These are phyloP conservation scores for Firmiana major DNA, from an alignment of 345 rosid genomes.

Conservation along the genomic window DNA sequence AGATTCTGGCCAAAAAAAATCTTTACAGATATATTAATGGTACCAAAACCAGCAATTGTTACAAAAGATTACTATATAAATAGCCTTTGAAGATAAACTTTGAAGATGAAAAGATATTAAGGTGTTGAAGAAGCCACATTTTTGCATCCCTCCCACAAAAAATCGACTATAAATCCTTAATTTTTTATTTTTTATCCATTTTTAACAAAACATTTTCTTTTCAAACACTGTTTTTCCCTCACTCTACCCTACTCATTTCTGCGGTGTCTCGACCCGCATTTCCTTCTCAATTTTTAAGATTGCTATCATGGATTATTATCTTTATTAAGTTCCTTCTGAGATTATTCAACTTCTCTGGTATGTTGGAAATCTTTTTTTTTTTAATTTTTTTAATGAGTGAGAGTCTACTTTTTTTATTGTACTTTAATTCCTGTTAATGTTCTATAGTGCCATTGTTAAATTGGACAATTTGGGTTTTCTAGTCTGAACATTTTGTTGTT, in stretches of 20 bases:
- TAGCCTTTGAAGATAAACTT: not conserved
- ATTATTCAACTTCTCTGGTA: constrained; percentile 1
- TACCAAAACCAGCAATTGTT: not conserved
- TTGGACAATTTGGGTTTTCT: constrained; percentile 3
- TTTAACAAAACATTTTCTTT: constrained; percentile 1
- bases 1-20: not conserved
- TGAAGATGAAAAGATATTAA: not conserved
- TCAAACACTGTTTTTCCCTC: not conserved
- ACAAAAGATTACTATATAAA: not conserved
- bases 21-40: not conserved
- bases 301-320: not conserved
- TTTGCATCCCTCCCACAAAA: not conserved
- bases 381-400: not conserved
- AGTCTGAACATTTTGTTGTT: not conserved
- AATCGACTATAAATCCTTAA: not conserved
- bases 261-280: constrained; percentile 28
- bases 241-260: not conserved
- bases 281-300: not conserved
- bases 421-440: constrained; percentile 1
- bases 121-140: not conserved
- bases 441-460: constrained; percentile 6
- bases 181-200: not conserved
- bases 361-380: not conserved
- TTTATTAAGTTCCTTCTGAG: not conserved
- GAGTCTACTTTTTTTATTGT: not conserved